Evolutionary conservation across 768 basidiomycete genomes (phyloP), one percentile per base, ranked within the genome.

Genomic region (Russula brevipes): DNA sequence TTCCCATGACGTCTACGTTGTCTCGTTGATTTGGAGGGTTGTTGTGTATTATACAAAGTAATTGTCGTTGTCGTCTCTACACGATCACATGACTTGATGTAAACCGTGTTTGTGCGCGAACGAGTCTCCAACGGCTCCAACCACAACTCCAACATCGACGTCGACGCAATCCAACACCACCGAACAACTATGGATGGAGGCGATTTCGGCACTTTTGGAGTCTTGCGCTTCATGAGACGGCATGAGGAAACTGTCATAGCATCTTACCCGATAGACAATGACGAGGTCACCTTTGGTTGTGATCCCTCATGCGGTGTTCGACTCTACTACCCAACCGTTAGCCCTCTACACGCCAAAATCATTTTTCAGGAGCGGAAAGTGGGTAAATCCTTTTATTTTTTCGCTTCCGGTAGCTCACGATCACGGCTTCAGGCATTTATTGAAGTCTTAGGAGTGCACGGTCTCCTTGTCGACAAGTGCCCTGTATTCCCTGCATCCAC

Each of bases 241-340:
- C 76, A 74, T 51, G 78, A 81, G 24, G 73, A 78, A 56, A 72
- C 74, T 0, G 74, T 82, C 9, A 75, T 89, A 31, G 85, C 88
- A 1, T 78, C 86, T 1, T 91, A 86, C 64, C 88, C 88, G 4
- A 84, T 91, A 68, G 88, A 91, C 74, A 78, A 83, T 4, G 79
- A 83, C 24, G 77, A 81, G 56, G 76, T 89, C 55, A 86, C 88
- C 0, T 84, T 91, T 73, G 88, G 89, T 51, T 79, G 86, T 62
- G 84, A 86, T 69, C 79, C 79, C 0, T 71, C 73, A 0, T 89
- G 88, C 70, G 80, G 83, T 64, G 83, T 91, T 19, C 76, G 89
- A 46, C 75, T 91, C 42, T 90, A 89, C 72, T 90, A 89, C 70
- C 74, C 79, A 1, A 79, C 81, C 47, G 81, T 90, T 57, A 83